Evolutionary conservation across 208 protist genomes (phyloP).

Genomic region (Crithidia fasciculata): DNA sequence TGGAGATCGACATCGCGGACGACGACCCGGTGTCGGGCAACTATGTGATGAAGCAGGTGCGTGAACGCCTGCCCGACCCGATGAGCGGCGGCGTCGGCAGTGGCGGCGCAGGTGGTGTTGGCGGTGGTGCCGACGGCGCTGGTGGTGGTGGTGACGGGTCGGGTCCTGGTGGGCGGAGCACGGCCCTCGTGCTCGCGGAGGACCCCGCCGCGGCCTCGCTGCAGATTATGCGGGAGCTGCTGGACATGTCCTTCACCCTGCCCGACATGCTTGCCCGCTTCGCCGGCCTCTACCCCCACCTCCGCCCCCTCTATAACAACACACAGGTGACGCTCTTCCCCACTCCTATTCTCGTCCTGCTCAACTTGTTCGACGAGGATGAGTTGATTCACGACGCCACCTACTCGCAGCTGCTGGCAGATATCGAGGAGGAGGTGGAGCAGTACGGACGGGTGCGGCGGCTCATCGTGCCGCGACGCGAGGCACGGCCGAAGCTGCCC

Average conservation of each 20-base stretch:
- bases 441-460: constrained; percentile 77
- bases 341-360: constrained; percentile 78
- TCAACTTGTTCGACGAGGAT: constrained; percentile 91
- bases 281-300: constrained; percentile 63
- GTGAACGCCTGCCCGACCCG: constrained; percentile 25
- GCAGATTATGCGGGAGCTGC: constrained; percentile 76
- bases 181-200: constrained; percentile 47
- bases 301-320: constrained; percentile 72
- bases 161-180: constrained; percentile 3
- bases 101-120: constrained; percentile 4
- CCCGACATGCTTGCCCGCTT: constrained; percentile 70
- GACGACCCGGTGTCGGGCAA: constrained; percentile 76
- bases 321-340: constrained; percentile 75
- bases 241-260: constrained; percentile 60
- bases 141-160: constrained; percentile 5
- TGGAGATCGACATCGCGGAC: constrained; percentile 77
- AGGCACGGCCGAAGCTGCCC: constrained; percentile 62
- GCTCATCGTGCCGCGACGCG: constrained; percentile 81
- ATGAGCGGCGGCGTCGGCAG: neutral
- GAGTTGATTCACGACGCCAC: constrained; percentile 75
- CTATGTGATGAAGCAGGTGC: constrained; percentile 51
- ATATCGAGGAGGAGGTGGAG: constrained; percentile 88
- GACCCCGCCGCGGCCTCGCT: constrained; percentile 41
- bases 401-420: constrained; percentile 69
- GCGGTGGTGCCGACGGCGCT: neutral